Percentiles rank a stretch among this genome's conserved stretches.
Evolutionary conservation across 805 yeast genomes (phyloP).

Genomic region (Wickerhamiella azyma): DNA sequence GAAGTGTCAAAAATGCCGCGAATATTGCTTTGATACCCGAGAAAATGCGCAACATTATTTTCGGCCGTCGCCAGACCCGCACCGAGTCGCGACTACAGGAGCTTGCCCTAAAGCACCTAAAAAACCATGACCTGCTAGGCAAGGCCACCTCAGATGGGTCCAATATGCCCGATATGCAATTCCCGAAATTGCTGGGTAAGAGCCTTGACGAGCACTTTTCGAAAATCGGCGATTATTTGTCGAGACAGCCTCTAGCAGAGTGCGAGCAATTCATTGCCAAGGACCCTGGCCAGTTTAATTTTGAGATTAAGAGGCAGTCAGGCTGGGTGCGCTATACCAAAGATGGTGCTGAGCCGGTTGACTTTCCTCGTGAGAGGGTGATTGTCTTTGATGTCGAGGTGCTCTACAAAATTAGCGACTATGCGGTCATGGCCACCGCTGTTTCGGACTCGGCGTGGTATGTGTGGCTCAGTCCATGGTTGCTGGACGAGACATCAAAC

Average conservation of each 20-base stretch:
- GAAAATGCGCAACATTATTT: constrained; percentile 10
- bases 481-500: constrained; percentile 40
- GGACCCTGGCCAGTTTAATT: constrained; percentile 27
- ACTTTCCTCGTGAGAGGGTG: constrained; percentile 55
- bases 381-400: constrained; percentile 86
- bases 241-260: constrained; percentile 46
- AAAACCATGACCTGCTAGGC: constrained; percentile 10
- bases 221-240: constrained; percentile 40
- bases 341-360: constrained; percentile 46
- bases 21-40: constrained; percentile 8
- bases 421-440: constrained; percentile 72
- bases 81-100: neutral
- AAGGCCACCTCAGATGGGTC: constrained; percentile 12
- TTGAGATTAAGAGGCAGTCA: constrained; percentile 41
- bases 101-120: constrained; percentile 14
- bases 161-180: constrained; percentile 17
- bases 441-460: constrained; percentile 74
- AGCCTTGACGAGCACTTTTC: constrained; percentile 77
- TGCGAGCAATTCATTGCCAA: constrained; percentile 31
- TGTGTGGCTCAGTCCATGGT: constrained; percentile 83
- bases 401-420: constrained; percentile 57
- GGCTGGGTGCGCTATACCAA: constrained; percentile 73
- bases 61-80: constrained; percentile 12
- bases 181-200: constrained; percentile 65
- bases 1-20: constrained; percentile 4